phyloP scores from a whole-genome alignment of 2,329 filamentous ascomycete species.

The Tolypocladium endophyticum region DNA sequence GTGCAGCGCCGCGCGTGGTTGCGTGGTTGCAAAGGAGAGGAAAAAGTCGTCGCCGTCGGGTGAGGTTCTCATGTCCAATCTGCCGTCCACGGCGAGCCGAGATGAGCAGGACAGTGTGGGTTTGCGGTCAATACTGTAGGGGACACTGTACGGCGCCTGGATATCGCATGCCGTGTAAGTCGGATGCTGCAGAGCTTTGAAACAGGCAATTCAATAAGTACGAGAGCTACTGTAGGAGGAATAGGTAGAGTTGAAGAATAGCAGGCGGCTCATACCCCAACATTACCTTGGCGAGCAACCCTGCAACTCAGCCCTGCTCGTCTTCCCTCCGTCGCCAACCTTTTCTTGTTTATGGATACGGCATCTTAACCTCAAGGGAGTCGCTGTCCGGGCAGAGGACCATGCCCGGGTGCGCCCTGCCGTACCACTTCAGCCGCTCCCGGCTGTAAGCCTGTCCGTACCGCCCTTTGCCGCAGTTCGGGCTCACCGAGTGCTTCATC shows the following conservation, averaged over 20 bases:
- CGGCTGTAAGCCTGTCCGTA: background rate
- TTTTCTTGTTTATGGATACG: too few relatives aligned
- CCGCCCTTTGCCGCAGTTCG: background rate
- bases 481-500: background rate
- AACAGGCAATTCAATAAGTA: too few relatives aligned
- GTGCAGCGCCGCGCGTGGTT: background rate
- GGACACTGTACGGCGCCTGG: background rate
- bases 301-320: too few relatives aligned
- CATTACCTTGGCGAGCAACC: background rate
- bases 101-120: background rate
- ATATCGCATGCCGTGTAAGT: background rate
- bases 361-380: too few relatives aligned
- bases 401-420: background rate
- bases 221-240: too few relatives aligned
- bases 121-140: accelerated
- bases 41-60: background rate
- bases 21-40: background rate
- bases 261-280: background rate
- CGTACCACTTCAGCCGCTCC: background rate
- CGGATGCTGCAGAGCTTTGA: background rate
- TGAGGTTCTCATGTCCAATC: background rate
- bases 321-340: too few relatives aligned
- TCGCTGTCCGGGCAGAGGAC: background rate
- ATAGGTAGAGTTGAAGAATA: background rate
- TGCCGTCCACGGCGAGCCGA: background rate